phyloP scores from a whole-genome alignment of 202 grass and related monocot species.

The Cymbopogon flexuosus region DNA sequence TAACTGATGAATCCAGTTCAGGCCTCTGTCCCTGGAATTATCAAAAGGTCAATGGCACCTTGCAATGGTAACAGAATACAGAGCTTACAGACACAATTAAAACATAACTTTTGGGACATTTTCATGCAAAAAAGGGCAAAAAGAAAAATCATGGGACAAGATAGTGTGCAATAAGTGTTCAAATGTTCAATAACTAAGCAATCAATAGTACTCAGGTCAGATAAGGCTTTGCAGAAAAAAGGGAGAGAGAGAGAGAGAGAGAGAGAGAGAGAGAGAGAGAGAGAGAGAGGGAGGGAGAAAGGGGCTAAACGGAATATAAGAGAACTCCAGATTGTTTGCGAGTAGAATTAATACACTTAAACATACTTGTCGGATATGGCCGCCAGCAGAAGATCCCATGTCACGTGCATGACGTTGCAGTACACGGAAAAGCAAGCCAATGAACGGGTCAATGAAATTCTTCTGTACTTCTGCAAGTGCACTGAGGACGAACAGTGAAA shows the following conservation, averaged over 20 bases:
- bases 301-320: not conserved
- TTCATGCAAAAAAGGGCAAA: not conserved
- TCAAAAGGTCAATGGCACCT: slow-evolving; percentile 10
- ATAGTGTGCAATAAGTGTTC: not conserved
- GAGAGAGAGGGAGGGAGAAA: too few relatives aligned
- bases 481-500: slow-evolving; percentile 78
- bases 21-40: slow-evolving; percentile 77
- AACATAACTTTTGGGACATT: not conserved
- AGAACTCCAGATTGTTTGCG: not conserved
- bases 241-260: too few relatives aligned
- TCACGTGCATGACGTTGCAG: slow-evolving; percentile 95
- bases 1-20: slow-evolving; percentile 79
- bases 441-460: slow-evolving; percentile 82
- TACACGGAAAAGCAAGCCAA: slow-evolving; percentile 71
- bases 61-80: not conserved
- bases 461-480: slow-evolving; percentile 87
- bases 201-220: slow-evolving; percentile 1
- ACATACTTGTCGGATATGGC: slow-evolving; percentile 77
- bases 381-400: slow-evolving; percentile 74
- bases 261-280: too few relatives aligned
- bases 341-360: not conserved
- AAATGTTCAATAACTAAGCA: too few relatives aligned
- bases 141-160: not conserved
- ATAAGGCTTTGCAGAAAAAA: not conserved
- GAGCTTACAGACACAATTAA: slow-evolving; percentile 10